Evolutionary conservation across 2,329 filamentous ascomycete genomes (phyloP), one percentile per base, ranked within the genome.

Genomic region (Teratosphaeriaceae sp.): DNA sequence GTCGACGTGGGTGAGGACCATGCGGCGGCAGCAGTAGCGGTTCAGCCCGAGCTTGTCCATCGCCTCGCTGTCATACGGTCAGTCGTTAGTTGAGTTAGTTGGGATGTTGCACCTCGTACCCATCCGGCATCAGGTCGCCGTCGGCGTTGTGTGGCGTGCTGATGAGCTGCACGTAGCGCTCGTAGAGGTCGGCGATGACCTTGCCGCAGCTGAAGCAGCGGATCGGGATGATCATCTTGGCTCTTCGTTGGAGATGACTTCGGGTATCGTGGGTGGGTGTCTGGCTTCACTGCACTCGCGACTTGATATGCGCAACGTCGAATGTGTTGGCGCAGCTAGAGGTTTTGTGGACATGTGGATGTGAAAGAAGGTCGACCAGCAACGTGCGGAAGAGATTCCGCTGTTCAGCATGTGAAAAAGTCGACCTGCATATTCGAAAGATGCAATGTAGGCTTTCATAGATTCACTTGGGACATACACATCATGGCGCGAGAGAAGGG

Each of bases 1-100:
- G 66, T 98, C 92, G 59, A 98, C 92, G 69, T 98, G 92, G 47
- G 92, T 98, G 85, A 98, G 96, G 67, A 98, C 82, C 92, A 98
- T 98, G 61, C 92, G 85, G 57, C 92, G 86, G 73, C 92, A 98
- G 78, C 92, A 98, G 74, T 98, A 98, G 57, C 92, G 81, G 69
- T 88, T 90, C 61, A 94, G 84, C 44, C 88, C 88, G 41, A 98
- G 81, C 63, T 88, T 79, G 42, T 52, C 45, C 44, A 51, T 47
- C 21, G 43, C 37, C 19, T 40, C 37, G 22, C 40, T 41, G 40
- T 41, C 3, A 24, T 41, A 38, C 6, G 4, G 13, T 12, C 2
- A 24, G 11, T 5, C 5, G 38, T 43, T 12, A 47, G 38, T 23
- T 38, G n/a, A 4, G 35, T 20, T 11, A 9, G 4, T 23, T 24